Evolutionary conservation across 2,329 filamentous ascomycete genomes (phyloP).

Genomic region (Talaromyces amestolkiae): DNA sequence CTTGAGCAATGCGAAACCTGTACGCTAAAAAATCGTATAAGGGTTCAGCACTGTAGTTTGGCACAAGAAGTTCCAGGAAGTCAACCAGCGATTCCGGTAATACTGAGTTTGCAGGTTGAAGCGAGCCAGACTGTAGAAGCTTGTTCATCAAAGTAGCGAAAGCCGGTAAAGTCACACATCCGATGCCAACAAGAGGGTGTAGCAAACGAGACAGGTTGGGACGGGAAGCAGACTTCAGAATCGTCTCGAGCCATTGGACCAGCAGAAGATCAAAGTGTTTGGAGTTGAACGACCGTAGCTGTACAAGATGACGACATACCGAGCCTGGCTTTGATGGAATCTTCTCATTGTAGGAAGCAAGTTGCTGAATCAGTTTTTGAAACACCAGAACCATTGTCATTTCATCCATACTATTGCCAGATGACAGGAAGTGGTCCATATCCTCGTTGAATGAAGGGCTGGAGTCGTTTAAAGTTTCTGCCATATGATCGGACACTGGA

Average conservation of each 20-base stretch:
- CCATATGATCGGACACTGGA: conserved; percentile 49
- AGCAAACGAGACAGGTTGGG: conserved; percentile 35
- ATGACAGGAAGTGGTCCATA: conserved; percentile 46
- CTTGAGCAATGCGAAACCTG: conserved; percentile 39
- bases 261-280: conserved; percentile 45
- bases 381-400: conserved; percentile 45
- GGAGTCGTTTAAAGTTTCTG: conserved; percentile 39
- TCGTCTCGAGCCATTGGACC: conserved; percentile 41
- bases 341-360: conserved; percentile 33
- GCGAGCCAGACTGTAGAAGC: conserved; percentile 28
- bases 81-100: conserved; percentile 30
- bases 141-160: conserved; percentile 39
- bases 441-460: conserved; percentile 45
- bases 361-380: conserved; percentile 38
- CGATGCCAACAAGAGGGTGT: conserved; percentile 43
- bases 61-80: conserved; percentile 34
- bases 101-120: conserved; percentile 27
- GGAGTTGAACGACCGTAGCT: conserved; percentile 44
- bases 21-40: conserved; percentile 39
- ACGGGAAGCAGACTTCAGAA: conserved; percentile 36
- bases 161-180: conserved; percentile 44
- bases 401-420: conserved; percentile 48
- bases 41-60: conserved; percentile 20
- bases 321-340: conserved; percentile 34
- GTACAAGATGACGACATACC: conserved; percentile 42